These are phyloP conservation scores for Metschnikowia drakensbergensis DNA, from an alignment of 805 yeast species.

Conservation along the genomic window DNA sequence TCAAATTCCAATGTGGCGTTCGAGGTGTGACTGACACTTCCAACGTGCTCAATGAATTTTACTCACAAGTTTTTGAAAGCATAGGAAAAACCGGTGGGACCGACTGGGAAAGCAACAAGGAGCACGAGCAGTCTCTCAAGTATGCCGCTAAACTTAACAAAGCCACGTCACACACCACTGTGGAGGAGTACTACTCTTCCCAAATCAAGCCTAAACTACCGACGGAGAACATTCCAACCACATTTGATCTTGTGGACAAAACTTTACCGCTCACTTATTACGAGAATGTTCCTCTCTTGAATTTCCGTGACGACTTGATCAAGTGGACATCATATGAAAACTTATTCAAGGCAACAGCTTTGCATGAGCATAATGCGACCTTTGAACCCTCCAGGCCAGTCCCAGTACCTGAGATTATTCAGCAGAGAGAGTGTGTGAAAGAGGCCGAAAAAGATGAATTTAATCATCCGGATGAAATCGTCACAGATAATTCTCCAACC, in stretches of 20 bases:
- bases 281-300: conserved; percentile 16
- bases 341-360: conserved; percentile 14
- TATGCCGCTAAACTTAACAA: conserved; percentile 27
- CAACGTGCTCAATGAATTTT: conserved; percentile 15
- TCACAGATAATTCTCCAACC: not conserved
- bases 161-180: conserved; percentile 7
- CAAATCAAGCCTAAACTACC: conserved; percentile 4
- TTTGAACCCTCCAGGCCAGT: not conserved
- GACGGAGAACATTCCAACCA: conserved; percentile 22
- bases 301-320: conserved; percentile 20
- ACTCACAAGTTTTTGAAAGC: conserved; percentile 15
- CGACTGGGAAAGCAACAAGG: conserved; percentile 14
- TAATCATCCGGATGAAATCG: not conserved
- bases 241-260: conserved; percentile 26
- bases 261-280: conserved; percentile 16
- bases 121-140: conserved; percentile 23
- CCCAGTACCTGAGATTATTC: not conserved
- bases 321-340: conserved; percentile 19
- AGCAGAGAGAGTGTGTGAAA: not conserved
- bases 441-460: not conserved
- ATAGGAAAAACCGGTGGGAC: conserved; percentile 14
- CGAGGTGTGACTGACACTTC: conserved; percentile 25
- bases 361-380: not conserved
- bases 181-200: conserved; percentile 7
- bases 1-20: conserved; percentile 45